Evolutionary conservation across 1,284 basidiomycete genomes (phyloP).

Genomic region (Kalmanozyma brasiliensis): DNA sequence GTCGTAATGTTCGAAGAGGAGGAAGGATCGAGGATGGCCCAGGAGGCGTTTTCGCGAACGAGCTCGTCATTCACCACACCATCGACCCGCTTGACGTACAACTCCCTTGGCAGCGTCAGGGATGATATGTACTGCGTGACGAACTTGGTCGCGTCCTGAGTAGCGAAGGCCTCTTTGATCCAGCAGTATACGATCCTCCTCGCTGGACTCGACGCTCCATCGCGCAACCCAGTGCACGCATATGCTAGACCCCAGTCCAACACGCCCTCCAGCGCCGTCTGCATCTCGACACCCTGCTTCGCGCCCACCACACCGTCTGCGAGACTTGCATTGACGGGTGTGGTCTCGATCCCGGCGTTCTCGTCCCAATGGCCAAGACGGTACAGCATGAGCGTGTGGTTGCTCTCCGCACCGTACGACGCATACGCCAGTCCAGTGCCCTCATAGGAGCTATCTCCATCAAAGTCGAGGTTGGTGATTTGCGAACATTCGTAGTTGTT

Average conservation of each 20-base stretch:
- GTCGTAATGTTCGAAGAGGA: slow-evolving; percentile 6
- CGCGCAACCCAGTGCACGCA: slow-evolving; percentile 27
- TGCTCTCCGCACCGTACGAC: slow-evolving; percentile 32
- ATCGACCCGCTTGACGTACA: slow-evolving; percentile 25
- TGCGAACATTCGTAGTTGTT: slow-evolving; percentile 36
- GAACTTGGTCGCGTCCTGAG: slow-evolving; percentile 33
- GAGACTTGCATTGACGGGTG: slow-evolving; percentile 13
- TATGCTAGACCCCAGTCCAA: slow-evolving; percentile 38
- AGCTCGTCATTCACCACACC: slow-evolving; percentile 21
- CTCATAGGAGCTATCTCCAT: slow-evolving; percentile 14
- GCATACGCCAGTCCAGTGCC: slow-evolving; percentile 17
- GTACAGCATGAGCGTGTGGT: slow-evolving; percentile 32
- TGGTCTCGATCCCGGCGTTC: background rate
- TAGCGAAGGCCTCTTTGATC: slow-evolving; percentile 35
- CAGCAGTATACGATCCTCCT: slow-evolving; percentile 33
- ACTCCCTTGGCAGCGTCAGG: slow-evolving; percentile 27
- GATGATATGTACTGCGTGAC: slow-evolving; percentile 17
- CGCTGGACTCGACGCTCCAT: slow-evolving; percentile 3
- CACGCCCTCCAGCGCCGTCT: slow-evolving; percentile 22
- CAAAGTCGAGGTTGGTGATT: slow-evolving; percentile 17
- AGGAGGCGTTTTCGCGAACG: slow-evolving; percentile 23
- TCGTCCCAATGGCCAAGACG: slow-evolving; percentile 29
- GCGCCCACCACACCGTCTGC: slow-evolving; percentile 9
- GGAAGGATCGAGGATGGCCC: slow-evolving; percentile 28
- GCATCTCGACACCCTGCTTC: slow-evolving; percentile 12